A percentile compares a stretch with the other conserved stretches of the same genome.
These are phyloP conservation scores for Neurospora terricola DNA, from an alignment of 495 filamentous ascomycete genomes.

Conservation along the genomic window DNA sequence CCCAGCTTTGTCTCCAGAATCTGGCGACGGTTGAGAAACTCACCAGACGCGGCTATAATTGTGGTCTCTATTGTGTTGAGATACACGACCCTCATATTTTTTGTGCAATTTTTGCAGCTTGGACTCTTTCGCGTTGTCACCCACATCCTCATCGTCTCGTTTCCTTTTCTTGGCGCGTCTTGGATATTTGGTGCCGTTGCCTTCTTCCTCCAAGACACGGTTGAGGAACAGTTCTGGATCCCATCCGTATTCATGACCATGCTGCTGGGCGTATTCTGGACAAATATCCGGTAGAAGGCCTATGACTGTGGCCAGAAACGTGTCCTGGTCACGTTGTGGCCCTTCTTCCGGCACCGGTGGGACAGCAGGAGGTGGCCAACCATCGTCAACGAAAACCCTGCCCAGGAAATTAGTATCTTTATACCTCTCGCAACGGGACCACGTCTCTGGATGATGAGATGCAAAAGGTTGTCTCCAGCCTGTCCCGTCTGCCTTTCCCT, in stretches of 20 bases:
- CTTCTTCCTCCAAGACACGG: constrained; percentile 23
- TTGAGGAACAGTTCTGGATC: constrained; percentile 12
- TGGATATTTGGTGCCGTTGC: constrained; percentile 26
- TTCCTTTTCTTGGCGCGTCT: constrained; percentile 27
- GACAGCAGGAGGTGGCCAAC: background rate
- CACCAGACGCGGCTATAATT: background rate
- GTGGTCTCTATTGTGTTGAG: background rate
- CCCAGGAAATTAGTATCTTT: background rate
- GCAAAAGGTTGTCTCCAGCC: background rate
- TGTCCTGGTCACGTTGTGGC: background rate
- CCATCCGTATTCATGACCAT: constrained; percentile 7
- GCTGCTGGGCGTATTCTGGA: constrained; percentile 14
- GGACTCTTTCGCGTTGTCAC: constrained; percentile 7
- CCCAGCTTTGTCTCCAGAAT: background rate
- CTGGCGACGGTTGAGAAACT: background rate
- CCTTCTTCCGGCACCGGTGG: background rate
- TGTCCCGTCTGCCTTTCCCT: background rate
- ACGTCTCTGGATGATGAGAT: background rate
- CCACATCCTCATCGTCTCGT: constrained; percentile 9
- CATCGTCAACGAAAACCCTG: background rate
- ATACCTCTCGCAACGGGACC: background rate
- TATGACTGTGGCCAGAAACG: background rate
- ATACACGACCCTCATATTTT: constrained; percentile 1
- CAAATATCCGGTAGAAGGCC: constrained; percentile 31
- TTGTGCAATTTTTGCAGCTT: background rate